A percentile compares a stretch with the other conserved stretches of the same genome.
These are phyloP conservation scores for Citrus trifoliata DNA, from an alignment of 345 rosid species.

Conservation along the genomic window DNA sequence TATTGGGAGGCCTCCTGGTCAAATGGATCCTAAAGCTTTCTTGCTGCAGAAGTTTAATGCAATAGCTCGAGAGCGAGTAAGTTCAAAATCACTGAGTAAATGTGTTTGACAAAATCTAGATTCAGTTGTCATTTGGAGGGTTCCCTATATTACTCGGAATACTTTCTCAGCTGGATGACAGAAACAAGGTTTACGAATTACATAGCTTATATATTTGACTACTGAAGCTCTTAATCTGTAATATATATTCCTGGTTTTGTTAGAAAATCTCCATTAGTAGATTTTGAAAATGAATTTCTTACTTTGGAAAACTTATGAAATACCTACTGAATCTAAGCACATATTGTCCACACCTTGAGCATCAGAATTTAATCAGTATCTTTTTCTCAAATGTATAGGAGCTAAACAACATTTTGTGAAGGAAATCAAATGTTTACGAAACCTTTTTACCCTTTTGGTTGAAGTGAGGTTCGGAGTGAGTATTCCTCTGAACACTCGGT, in stretches of 20 bases:
- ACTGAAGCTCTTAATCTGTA: background rate
- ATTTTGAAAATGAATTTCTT: background rate
- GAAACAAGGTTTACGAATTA: background rate
- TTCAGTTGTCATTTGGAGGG: background rate
- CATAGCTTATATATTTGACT: background rate
- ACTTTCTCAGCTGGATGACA: background rate
- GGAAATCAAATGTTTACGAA: too few species aligned
- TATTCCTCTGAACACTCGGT: background rate
- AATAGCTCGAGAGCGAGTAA: constrained; percentile 58
- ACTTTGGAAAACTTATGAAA: background rate
- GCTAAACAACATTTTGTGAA: too few species aligned
- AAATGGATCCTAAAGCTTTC: constrained; percentile 97
- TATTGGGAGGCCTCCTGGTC: constrained; percentile 88
- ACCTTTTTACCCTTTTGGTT: background rate
- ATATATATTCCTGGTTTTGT: background rate
- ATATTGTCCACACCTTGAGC: background rate
- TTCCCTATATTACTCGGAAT: background rate
- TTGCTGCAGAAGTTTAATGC: constrained; percentile 79
- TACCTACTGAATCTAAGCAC: background rate
- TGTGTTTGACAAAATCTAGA: background rate
- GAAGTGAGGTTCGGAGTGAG: background rate
- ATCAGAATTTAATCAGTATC: background rate
- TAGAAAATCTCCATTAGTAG: background rate
- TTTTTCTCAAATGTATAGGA: background rate
- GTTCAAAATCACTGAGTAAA: constrained; percentile 7